Base-by-base conservation (phyloP, 768 basidiomycete species). In the Lactarius psammicola region DNA sequence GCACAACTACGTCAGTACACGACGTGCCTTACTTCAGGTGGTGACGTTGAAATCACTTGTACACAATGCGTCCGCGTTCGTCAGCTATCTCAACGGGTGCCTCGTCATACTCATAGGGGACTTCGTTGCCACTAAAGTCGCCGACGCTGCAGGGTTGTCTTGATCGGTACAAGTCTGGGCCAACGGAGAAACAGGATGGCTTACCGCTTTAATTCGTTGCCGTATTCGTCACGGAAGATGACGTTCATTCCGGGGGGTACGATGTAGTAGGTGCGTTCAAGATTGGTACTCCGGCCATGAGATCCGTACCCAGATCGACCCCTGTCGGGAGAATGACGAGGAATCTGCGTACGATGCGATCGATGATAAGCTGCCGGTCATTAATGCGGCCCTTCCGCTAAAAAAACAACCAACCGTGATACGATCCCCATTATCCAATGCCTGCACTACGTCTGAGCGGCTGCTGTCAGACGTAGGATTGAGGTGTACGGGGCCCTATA, bases 201-300 rank as follows among this genome's bases (percentile, higher is more conserved):
- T 42, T 63, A 63, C 69, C 69, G 64, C 46, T 54, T 61, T 28
- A 70, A 51, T 36, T 70, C 69, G 33, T 63, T 65, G 26, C 69
- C 69, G 38, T 33, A 26, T 44, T 70, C 69, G 42, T 70, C 69
- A 30, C 58, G 60, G 53, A 70, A 70, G 26, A 70, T 69, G 31
- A 69, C 69, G 23, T 46, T 69, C 69, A 70, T 70, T n/a, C 69
- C 69, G 2, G 69, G 69, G 1, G 69, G 69, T 23, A 70, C 57
- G 55, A 70, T 62, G 62, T 70, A 70, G 62, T 56, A 70, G 3
- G 69, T 70, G 15, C 68, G 69, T 31, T 68, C 42, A 8, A 34
- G 18, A 18, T 59, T 62, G 8, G 51, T 30, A 11, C 5, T 30
- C 28, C 40, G 66, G 56, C 28, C 40, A 23, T 60, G 28, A n/a